A percentile compares a stretch with the other conserved stretches of the same genome.
phyloP scores from a whole-genome alignment of 768 basidiomycete species.

The Naganishia vishniacii region DNA sequence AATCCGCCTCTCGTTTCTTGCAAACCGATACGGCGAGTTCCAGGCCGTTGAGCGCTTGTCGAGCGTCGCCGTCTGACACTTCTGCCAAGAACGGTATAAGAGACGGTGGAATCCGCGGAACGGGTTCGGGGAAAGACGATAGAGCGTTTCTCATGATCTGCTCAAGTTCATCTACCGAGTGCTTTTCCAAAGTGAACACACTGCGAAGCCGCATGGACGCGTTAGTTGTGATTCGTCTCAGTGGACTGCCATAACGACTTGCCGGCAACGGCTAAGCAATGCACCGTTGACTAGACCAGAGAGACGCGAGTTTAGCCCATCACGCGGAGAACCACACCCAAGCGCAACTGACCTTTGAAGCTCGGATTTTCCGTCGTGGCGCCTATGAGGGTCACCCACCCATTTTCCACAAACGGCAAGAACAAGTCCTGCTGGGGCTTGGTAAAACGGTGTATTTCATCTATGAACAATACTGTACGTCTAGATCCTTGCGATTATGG shows the following conservation, averaged over 20 bases:
- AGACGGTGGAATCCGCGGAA: constrained; percentile 44
- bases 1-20: constrained; percentile 26
- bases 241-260: constrained; percentile 33
- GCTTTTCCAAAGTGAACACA: constrained; percentile 66
- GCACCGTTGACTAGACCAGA: constrained; percentile 56
- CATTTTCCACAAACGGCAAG: constrained; percentile 73
- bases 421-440: constrained; percentile 61
- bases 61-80: constrained; percentile 60
- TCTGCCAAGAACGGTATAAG: constrained; percentile 46
- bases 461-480: constrained; percentile 69
- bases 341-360: constrained; percentile 54
- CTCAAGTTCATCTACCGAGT: constrained; percentile 61
- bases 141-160: constrained; percentile 59
- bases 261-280: constrained; percentile 71
- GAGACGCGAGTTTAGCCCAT: background rate
- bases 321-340: background rate
- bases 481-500: constrained; percentile 47
- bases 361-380: constrained; percentile 88
- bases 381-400: constrained; percentile 70
- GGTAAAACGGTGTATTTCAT: constrained; percentile 67
- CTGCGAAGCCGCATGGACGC: constrained; percentile 48
- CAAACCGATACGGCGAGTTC: constrained; percentile 59
- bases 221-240: background rate
- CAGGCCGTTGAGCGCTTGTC: constrained; percentile 69
- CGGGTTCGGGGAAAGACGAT: constrained; percentile 35